phyloP scores from a whole-genome alignment of 2,329 filamentous ascomycete species.

The Keithomyces neogunnii region DNA sequence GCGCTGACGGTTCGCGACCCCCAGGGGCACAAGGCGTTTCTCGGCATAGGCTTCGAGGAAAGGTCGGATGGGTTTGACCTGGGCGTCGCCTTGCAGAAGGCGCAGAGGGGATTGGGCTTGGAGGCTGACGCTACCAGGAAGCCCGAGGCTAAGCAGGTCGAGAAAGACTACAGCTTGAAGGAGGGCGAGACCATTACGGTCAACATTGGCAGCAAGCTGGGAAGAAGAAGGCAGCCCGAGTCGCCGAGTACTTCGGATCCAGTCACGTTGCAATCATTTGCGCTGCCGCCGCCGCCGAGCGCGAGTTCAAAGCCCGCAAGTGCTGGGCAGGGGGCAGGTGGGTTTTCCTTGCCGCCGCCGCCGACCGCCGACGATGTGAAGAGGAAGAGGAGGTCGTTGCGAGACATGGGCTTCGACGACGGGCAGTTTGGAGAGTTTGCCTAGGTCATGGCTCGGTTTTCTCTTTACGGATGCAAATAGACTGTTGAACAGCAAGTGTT shows the following conservation, averaged over 20 bases:
- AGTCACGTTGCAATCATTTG: conserved; percentile 48
- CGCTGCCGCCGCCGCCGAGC: conserved; percentile 63
- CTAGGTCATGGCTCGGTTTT: conserved; percentile 15
- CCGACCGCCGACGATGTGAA: conserved; percentile 55
- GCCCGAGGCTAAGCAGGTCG: conserved; percentile 25
- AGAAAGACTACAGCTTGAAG: conserved; percentile 73
- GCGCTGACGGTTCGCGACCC: conserved; percentile 72
- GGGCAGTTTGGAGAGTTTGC: conserved; percentile 83
- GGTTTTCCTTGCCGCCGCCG: conserved; percentile 56
- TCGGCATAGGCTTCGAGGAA: conserved; percentile 85
- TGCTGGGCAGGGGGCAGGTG: conserved; percentile 25
- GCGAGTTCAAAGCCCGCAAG: not conserved
- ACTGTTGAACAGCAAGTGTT: too few relatives aligned
- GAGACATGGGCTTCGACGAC: conserved; percentile 75
- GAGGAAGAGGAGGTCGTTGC: conserved; percentile 46
- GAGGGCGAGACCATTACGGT: conserved; percentile 85
- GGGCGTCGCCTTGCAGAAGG: conserved; percentile 70
- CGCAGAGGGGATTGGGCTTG: conserved; percentile 59
- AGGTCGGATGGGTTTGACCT: conserved; percentile 82
- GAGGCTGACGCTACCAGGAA: conserved; percentile 26
- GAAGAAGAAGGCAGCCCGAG: conserved; percentile 32
- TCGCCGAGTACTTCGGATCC: conserved; percentile 8
- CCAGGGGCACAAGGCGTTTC: conserved; percentile 63
- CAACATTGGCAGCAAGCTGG: conserved; percentile 55
- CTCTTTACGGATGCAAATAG: too few relatives aligned